Conservation (phyloP, 495 filamentous ascomycete species). For the Aspergillus funiculosus region DNA sequence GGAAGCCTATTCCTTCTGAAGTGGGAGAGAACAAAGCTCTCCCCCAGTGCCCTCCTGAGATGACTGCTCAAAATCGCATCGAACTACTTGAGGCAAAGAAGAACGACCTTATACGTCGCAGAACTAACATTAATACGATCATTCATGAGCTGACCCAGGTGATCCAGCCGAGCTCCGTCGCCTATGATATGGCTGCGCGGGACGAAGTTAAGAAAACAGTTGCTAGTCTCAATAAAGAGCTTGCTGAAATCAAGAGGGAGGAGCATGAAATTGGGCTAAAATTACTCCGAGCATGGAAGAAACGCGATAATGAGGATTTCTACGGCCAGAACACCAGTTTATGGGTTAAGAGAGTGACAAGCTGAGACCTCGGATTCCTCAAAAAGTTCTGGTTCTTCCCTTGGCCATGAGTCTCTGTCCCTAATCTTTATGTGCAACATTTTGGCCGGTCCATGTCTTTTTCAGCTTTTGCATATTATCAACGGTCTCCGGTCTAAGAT, state of each 20-base stretch:
- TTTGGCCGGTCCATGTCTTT: conserved; percentile 1
- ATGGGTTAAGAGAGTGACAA: conserved; percentile 73
- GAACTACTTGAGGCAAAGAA: conserved; percentile 61
- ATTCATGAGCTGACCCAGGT: conserved; percentile 65
- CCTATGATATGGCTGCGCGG: conserved; percentile 52
- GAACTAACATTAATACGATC: conserved; percentile 62
- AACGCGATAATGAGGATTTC: conserved; percentile 64
- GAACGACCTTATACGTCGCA: conserved; percentile 58
- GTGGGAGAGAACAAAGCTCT: conserved; percentile 36
- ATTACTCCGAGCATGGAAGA: conserved; percentile 73
- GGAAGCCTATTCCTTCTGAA: conserved; percentile 51
- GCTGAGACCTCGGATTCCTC: conserved; percentile 26
- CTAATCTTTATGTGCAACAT: background rate
- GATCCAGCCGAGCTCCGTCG: conserved; percentile 51
- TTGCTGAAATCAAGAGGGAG: conserved; percentile 72
- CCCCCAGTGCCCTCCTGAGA: conserved; percentile 53
- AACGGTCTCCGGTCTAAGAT: too few relatives aligned
- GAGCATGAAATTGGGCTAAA: conserved; percentile 83
- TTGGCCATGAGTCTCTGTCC: background rate
- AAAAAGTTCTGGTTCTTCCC: too few relatives aligned
- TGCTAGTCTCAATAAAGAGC: conserved; percentile 60
- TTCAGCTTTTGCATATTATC: background rate
- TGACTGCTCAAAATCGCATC: conserved; percentile 59
- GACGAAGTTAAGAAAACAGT: conserved; percentile 69
- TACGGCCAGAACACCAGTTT: conserved; percentile 65